Evolutionary conservation across 805 yeast genomes (phyloP).

Genomic region (Candida michaelii): DNA sequence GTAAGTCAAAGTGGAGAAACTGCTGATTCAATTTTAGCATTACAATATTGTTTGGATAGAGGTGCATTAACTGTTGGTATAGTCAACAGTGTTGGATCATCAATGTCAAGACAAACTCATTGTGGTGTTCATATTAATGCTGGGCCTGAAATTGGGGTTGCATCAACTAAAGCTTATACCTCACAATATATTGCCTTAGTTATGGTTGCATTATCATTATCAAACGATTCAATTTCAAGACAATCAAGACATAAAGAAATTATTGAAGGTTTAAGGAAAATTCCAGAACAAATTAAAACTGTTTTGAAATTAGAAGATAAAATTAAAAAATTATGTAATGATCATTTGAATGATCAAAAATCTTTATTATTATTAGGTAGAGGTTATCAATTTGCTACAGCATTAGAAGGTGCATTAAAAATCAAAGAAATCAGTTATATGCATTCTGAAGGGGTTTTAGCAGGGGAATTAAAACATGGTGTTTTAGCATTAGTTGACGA

Average conservation of each 20-base stretch:
- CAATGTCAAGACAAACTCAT: conserved; percentile 93
- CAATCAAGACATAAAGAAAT: conserved; percentile 77
- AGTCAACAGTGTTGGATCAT: conserved; percentile 96
- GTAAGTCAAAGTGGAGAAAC: conserved; percentile 99
- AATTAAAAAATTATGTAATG: conserved; percentile 74
- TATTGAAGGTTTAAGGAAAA: conserved; percentile 77
- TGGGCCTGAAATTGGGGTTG: conserved; percentile 99
- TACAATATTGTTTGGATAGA: conserved; percentile 92
- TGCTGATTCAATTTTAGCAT: conserved; percentile 93
- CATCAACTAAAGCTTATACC: conserved; percentile 98
- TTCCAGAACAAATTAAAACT: conserved; percentile 81
- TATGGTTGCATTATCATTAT: conserved; percentile 92
- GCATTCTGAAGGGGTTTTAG: conserved; percentile 99
- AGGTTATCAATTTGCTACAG: conserved; percentile 96
- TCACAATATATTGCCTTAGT: conserved; percentile 97
- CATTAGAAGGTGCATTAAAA: conserved; percentile 97
- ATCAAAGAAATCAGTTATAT: conserved; percentile 97
- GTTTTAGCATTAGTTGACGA: conserved; percentile 95
- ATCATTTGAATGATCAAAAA: conserved; percentile 73
- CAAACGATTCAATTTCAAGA: conserved; percentile 85
- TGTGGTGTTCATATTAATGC: conserved; percentile 99
- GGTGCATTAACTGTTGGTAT: conserved; percentile 98
- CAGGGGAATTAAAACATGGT: conserved; percentile 99
- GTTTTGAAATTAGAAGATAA: conserved; percentile 71
- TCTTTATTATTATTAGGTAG: conserved; percentile 91